Conservation (phyloP, 305 asterid species). For the Rubia tinctorum region DNA sequence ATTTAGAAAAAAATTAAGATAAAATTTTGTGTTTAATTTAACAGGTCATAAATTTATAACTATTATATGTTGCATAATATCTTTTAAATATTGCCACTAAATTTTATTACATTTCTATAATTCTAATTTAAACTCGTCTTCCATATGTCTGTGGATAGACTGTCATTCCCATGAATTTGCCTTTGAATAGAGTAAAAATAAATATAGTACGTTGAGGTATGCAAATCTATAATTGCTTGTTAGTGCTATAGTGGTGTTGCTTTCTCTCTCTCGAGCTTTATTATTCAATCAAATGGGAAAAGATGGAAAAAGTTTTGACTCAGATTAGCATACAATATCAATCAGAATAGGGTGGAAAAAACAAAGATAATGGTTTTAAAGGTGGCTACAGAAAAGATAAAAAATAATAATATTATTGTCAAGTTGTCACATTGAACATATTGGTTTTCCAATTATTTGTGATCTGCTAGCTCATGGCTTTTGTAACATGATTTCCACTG, state of each 20-base stretch:
- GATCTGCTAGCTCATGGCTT: conserved; percentile 26
- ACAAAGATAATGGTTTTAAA: conserved; percentile 27
- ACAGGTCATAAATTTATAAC: too few species aligned
- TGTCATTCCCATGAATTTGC: too few species aligned
- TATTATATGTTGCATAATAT: too few species aligned
- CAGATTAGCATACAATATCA: conserved; percentile 48
- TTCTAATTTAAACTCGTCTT: too few species aligned
- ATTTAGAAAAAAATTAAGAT: too few species aligned
- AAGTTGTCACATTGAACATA: conserved; percentile 28
- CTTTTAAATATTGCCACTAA: too few species aligned
- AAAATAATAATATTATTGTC: background rate
- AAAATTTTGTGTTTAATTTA: too few species aligned
- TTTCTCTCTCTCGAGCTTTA: conserved; percentile 15
- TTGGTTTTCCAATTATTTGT: conserved; percentile 11
- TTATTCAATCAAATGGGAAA: conserved; percentile 13
- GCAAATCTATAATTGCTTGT: background rate
- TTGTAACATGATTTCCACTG: conserved; percentile 41
- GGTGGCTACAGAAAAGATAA: background rate
- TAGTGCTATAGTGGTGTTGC: conserved; percentile 22
- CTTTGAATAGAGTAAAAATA: too few species aligned
- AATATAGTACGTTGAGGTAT: too few species aligned
- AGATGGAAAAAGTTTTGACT: conserved; percentile 36
- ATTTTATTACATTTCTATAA: too few species aligned
- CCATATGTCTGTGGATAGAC: too few species aligned
- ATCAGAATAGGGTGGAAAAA: conserved; percentile 30